Evolutionary conservation across 2,329 filamentous ascomycete species (phyloP), one percentile per base, ranked within the genome.

Genomic region (Chaetomiaceae sp.): DNA sequence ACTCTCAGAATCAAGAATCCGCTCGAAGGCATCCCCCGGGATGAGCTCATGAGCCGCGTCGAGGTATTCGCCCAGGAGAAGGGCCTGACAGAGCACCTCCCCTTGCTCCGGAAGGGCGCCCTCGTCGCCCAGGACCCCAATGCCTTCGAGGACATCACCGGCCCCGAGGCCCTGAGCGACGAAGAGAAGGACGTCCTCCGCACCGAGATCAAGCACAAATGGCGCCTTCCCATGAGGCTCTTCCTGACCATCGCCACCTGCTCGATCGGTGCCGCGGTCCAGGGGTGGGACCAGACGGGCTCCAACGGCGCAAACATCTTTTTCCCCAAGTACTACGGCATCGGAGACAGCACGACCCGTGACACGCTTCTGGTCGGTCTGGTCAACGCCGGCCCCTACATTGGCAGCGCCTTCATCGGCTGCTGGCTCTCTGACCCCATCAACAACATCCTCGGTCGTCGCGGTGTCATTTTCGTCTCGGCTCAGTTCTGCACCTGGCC

Each of bases 401-500:
- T 80, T 51, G 72, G 71, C 38, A 81, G 72, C 33, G 69, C 73
- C 63, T 59, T 76, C 4, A 62, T 77, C 27, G 82, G 83, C 4
- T 84, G 82, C 65, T 87, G 84, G 84, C 68, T 85, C 14, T 84
- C 83, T 0, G 85, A 88, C 57, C 72, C 72, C 3, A 75, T 81
- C 49, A 78, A 74, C 58, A 59, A 70, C 49, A 65, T 63, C 43
- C 62, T 74, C 27, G 76, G 75, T 8, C 74, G 75, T 11, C 71
- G 75, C 6, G 74, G 74, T 25, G 85, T 83, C 17, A 91, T 92
- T 58, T 91, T 90, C 69, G 72, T 89, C 53, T 83, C 88, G 6
- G 88, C 86, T 42, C 80, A 87, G 57, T 84, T 91, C 65, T 87
- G 85, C 64, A 72, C 89, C 27, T 77, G 87, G 65, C 76, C 86